Evolutionary conservation across 2,329 filamentous ascomycete species (phyloP), one percentile per base, ranked within the genome.

Genomic region (Aspergillus neoniger): DNA sequence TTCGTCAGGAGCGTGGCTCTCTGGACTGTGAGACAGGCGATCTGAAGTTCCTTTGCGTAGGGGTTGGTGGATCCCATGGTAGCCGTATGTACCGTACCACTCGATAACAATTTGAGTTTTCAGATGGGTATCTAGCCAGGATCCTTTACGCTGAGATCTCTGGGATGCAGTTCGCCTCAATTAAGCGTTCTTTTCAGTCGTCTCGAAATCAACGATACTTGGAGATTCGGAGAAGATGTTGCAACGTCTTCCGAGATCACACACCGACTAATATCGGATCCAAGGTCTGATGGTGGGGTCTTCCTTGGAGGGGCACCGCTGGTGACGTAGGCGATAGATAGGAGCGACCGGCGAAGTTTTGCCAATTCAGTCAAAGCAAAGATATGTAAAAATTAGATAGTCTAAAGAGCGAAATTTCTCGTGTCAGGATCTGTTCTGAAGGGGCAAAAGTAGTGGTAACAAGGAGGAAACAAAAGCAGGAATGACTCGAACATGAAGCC

Each of bases 1-100:
- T 87, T 86, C 17, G 86, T 88, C 39, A 88, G 78, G 15, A 84
- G 73, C 3, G 84, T 81, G 55, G 86, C 85, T 62, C 81, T 77
- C 65, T 85, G 82, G 17, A 87, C 83, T 19, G 83, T 80, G 1
- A 80, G 72, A 43, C 71, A 72, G 10, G 74, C 76, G 19, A 78
- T 63, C 30, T 72, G 63, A 17, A 77, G 69, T 60, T 79, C 76
- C 62, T 73, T 72, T 54, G 65, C 55, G 66, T 77, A 78, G 25
- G 68, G 63, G 36, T 62, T 57, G 48, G 55, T 56, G 12, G 65
- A 54, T 36, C 62, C 66, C 72, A 74, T 76, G 38, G 50, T 66
- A n/a, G 44, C 17, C n/a, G 21, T 28, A 25, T 55, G 54, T 44
- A n/a, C 15, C 28, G 28, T 47, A 44, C 43, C 39, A 30, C 39